phyloP scores from a whole-genome alignment of 2,329 filamentous ascomycete genomes.

The Fusarium austroafricanum region DNA sequence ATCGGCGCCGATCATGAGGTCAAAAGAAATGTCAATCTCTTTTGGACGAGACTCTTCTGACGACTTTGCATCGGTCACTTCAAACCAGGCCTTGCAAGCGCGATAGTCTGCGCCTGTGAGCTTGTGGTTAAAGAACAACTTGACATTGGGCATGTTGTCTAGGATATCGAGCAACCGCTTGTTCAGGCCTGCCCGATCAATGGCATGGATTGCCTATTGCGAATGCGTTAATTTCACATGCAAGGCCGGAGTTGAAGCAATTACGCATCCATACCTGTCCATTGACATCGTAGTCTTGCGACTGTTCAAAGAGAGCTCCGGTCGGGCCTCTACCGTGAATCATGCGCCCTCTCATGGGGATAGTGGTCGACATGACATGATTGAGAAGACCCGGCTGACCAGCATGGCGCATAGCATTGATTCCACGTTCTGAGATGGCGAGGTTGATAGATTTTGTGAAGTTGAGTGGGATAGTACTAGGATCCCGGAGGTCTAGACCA shows the following conservation, averaged over 20 bases:
- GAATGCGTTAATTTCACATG: conserved; percentile 17
- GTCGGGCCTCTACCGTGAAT: conserved; percentile 79
- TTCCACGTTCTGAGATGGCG: conserved; percentile 91
- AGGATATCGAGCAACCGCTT: conserved; percentile 85
- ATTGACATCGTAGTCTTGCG: conserved; percentile 92
- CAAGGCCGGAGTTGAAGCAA: conserved; percentile 27
- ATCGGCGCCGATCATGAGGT: conserved; percentile 93
- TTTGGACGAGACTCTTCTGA: conserved; percentile 59
- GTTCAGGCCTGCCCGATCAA: conserved; percentile 87
- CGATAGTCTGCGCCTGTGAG: conserved; percentile 89
- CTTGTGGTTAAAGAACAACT: conserved; percentile 92
- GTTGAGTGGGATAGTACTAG: conserved; percentile 85
- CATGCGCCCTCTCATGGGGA: conserved; percentile 97
- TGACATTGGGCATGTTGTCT: conserved; percentile 87
- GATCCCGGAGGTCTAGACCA: conserved; percentile 82
- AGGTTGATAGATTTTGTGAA: conserved; percentile 99
- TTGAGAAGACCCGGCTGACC: conserved; percentile 76
- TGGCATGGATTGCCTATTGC: conserved; percentile 81
- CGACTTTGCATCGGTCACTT: conserved; percentile 60
- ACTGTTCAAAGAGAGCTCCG: conserved; percentile 78
- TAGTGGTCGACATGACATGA: conserved; percentile 78
- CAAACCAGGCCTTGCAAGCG: conserved; percentile 86
- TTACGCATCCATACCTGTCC: conserved; percentile 78
- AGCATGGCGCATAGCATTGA: conserved; percentile 84
- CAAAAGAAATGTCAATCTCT: conserved; percentile 88